Base-by-base conservation (phyloP, 768 basidiomycete species). In the Gymnopilus dilepis region DNA sequence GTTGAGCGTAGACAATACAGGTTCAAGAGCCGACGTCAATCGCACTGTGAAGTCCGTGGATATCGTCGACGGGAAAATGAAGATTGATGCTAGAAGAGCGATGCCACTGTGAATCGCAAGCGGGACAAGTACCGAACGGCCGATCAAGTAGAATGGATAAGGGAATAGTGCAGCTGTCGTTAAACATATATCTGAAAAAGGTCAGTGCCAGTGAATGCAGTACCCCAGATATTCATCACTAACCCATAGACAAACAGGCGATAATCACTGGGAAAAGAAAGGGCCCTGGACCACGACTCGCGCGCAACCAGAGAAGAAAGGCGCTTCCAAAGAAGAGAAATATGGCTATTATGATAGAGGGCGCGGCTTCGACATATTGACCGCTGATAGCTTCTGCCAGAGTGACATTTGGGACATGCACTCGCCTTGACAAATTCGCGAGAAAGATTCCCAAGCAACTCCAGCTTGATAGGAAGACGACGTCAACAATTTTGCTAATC, bases 281-380 rank as follows among this genome's bases (percentile, higher is more conserved):
- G 0, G 89, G 89, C 0, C 89, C 86, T 0, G 88, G 88, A 2
- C 88, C 86, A 63, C 82, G 68, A 22, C 83, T 76, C 0, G 85
- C 86, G 67, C 81, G 87, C 54, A 90, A 66, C 69, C 82, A 91
- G 19, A 89, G 67, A 58, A 91, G 80, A 60, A 85, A 74, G 0
- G 76, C 74, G 58, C 78, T 84, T 4, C 88, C 89, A 3, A 87
- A 24, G 68, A 88, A 89, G 7, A 93, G 74, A 65, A 90, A 92
- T 26, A 86, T 73, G 2, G 77, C 85, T 1, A 86, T 60, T 42
- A 92, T 87, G 40, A 86, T 73, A 1, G 83, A 80, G 0, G 90
- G 89, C 79, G 87, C 77, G 6, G 73, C 72, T 76, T 92, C 86
- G 13, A 92, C 69, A 69, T 84, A 92, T 45, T 77, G 62, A 1